These are phyloP conservation scores for Neurospora intermedia DNA, from an alignment of 495 filamentous ascomycete genomes.

Conservation along the genomic window DNA sequence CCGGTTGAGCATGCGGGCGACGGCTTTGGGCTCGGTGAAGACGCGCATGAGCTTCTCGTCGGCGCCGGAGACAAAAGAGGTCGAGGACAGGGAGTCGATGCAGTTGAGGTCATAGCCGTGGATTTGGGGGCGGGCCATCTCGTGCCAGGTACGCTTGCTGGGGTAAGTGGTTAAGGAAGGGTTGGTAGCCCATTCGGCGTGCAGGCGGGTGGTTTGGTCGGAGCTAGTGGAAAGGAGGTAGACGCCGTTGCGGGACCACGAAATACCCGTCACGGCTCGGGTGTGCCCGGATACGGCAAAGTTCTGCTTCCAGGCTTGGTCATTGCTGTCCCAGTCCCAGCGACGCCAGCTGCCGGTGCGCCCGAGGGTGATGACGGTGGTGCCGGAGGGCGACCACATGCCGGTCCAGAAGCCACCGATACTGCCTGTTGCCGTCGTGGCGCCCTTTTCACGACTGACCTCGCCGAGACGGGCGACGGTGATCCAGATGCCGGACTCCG, in stretches of 20 bases:
- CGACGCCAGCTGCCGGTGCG: slow-evolving; percentile 88
- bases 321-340: slow-evolving; percentile 45
- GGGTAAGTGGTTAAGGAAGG: slow-evolving; percentile 1
- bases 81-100: slow-evolving; percentile 57
- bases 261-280: slow-evolving; percentile 61
- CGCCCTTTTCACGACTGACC: slow-evolving; percentile 85
- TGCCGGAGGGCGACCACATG: slow-evolving; percentile 76
- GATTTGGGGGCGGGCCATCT: slow-evolving; percentile 90
- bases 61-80: slow-evolving; percentile 85
- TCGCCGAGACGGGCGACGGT: slow-evolving; percentile 77
- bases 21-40: slow-evolving; percentile 79
- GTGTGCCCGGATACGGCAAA: slow-evolving; percentile 79
- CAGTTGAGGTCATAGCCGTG: slow-evolving; percentile 98
- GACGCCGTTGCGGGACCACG: slow-evolving; percentile 73
- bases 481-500: slow-evolving; percentile 78
- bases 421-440: slow-evolving; percentile 89
- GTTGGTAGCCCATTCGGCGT: slow-evolving; percentile 61
- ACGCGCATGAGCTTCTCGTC: slow-evolving; percentile 96
- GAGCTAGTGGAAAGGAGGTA: slow-evolving; percentile 82
- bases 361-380: slow-evolving; percentile 65
- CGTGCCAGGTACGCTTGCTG: slow-evolving; percentile 63
- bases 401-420: slow-evolving; percentile 94
- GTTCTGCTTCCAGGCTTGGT: slow-evolving; percentile 61
- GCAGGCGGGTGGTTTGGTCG: slow-evolving; percentile 91
- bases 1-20: slow-evolving; percentile 59